Evolutionary conservation across 2,329 filamentous ascomycete genomes (phyloP), one percentile per base, ranked within the genome.

Genomic region (Sporothrix mexicana): DNA sequence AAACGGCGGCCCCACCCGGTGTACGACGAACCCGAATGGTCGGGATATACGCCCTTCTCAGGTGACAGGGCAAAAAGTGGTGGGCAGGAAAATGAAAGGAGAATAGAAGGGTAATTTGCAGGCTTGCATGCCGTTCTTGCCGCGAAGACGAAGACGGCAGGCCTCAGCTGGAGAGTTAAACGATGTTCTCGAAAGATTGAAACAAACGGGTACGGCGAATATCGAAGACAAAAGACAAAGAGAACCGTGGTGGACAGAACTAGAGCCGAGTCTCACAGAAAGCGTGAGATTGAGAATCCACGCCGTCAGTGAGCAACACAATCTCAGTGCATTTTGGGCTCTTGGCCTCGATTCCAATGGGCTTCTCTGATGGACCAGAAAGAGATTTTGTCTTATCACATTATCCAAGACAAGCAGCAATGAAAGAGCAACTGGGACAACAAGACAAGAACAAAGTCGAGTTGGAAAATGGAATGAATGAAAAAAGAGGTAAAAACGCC

Each of bases 11-110:
- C 30, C 59, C 59, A 62, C 59, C 17, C 17, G 36, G 59, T 43
- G 59, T 62, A 62, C 59, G 59, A 43, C 36, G 36, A 62, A 62
- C 59, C 30, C 59, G 59, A 62, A 62, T 41, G 36, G 59, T 20
- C 59, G 59, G 59, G 30, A 43, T 17, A 43, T 62, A 62, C 30
- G 59, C 43, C 30, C 2, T 15, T 17, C 15, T n/a, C 59, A 62
- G 55, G 55, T 23, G 23, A 15, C 23, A 13, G 23, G 23, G 15
- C 55, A 57, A 15, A 13, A 30, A 23, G 55, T 57, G 55, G n/a
- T 9, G 13, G 30, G 55, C 25, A 20, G 51, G 51, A 53, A 53
- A 53, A 20, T 20, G 51, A 53, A 23, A 20, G 30, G 30, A 36
- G 30, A 36, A 36, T 36, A 36, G 4, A 36, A 23, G n/a, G 51